Evolutionary conservation across 2,329 filamentous ascomycete genomes (phyloP), one percentile per base, ranked within the genome.

Genomic region (Aspergillus pseudoterreus): DNA sequence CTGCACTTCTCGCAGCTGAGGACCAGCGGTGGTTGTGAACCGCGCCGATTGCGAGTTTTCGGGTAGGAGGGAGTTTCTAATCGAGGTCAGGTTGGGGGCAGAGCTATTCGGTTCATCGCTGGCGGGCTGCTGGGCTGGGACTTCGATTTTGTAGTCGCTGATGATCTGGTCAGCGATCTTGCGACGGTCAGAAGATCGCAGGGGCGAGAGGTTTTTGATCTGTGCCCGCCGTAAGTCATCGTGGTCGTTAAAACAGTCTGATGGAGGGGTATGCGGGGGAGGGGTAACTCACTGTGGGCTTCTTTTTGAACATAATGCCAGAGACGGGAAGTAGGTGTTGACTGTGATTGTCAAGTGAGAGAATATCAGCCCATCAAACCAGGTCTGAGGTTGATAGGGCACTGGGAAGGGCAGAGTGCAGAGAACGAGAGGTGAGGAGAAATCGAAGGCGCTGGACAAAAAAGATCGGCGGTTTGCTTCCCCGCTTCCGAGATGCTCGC

Each of bases 111-210:
- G 73, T 63, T 77, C 71, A 50, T 77, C 69, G 10, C 15, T 42
- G 61, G 53, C 62, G 27, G 66, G 50, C 41, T 69, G 59, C 11
- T 60, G 61, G 19, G 67, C 59, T 6, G 78, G 76, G 1, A 81
- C 62, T 36, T 75, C 63, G 53, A 85, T 75, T 33, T 75, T 70
- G 62, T 84, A 85, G 59, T 84, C 80, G 56, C 76, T 68, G 62
- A 87, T 86, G 60, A 88, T 85, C 58, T 84, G 78, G 61, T 87
- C 83, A 45, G 84, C 84, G 33, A 84, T 81, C 60, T 82, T 84
- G 52, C 85, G 78, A 53, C 85, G 79, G 61, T 87, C 85, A 2
- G 84, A 87, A 4, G 84, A 86, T 49, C 85, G 80, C 47, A 88
- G 71, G 38, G 85, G 83, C 4, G 84, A 78, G 11, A 85, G 74